A percentile compares a stretch with the other conserved stretches of the same genome.
Evolutionary conservation across 139 green algal species (phyloP).

Genomic region (Pseudopediastrum boryanum): DNA sequence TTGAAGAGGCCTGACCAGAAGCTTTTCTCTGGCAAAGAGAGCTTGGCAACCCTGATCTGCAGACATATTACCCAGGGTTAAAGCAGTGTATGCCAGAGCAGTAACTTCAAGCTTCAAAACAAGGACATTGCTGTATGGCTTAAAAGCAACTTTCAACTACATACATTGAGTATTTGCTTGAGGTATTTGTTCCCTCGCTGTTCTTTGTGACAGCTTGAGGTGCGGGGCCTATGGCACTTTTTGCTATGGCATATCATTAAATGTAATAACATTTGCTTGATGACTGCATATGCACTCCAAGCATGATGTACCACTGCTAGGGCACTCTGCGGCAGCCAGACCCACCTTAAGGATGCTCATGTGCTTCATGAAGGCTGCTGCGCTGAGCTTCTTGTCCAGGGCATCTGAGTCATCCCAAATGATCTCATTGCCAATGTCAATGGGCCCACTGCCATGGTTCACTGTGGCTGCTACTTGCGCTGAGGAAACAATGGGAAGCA

Average conservation of each 20-base stretch:
- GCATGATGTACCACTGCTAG: no score
- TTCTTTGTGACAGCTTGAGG: no score
- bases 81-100: neutral
- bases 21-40: constrained; percentile 16
- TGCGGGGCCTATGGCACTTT: no score
- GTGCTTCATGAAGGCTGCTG: constrained; percentile 34
- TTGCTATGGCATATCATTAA: no score
- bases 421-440: constrained; percentile 41
- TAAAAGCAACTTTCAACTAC: neutral
- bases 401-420: constrained; percentile 35
- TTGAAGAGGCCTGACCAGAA: neutral
- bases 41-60: constrained; percentile 23
- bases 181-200: no score
- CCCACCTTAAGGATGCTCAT: constrained; percentile 41
- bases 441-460: neutral
- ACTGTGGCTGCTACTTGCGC: constrained; percentile 14
- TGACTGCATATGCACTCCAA: no score
- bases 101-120: neutral
- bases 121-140: neutral
- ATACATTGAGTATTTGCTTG: neutral
- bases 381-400: constrained; percentile 23
- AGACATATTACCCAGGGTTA: no score
- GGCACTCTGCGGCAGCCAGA: neutral
- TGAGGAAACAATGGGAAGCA: constrained; percentile 27
- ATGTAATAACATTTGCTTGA: no score